A percentile compares a stretch with the other conserved stretches of the same genome.
Conservation (phyloP, 2,329 filamentous ascomycete species). For the Colletotrichum chlorophyti region DNA sequence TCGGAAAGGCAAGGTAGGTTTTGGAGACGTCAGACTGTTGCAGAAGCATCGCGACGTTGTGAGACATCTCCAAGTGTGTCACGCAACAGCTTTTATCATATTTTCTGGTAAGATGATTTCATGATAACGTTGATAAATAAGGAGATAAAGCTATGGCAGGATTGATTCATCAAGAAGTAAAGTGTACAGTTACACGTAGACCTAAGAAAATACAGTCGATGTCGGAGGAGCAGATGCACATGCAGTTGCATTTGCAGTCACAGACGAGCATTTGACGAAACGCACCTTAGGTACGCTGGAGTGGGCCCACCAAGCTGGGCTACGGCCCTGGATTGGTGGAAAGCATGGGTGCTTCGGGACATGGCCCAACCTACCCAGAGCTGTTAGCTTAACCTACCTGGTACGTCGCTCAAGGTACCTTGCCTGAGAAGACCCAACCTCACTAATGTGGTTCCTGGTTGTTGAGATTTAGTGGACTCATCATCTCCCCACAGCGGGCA, state of each 20-base stretch:
- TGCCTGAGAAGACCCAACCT: not conserved
- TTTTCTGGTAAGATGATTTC: too few species aligned
- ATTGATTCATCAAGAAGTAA: too few species aligned
- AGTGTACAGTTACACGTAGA: too few species aligned
- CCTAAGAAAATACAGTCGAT: not conserved
- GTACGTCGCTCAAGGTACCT: not conserved
- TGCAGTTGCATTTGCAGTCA: too few species aligned
- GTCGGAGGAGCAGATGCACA: not conserved
- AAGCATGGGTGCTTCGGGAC: not conserved
- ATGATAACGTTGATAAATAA: too few species aligned
- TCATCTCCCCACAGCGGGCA: conserved; percentile 19
- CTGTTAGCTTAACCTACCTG: too few species aligned
- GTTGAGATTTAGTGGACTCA: not conserved
- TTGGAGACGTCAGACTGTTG: not conserved
- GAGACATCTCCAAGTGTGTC: too few species aligned
- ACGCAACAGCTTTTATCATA: too few species aligned
- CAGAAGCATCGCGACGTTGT: not conserved
- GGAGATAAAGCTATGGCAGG: too few species aligned
- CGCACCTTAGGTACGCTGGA: not conserved
- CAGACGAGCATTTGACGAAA: conserved; percentile 13
- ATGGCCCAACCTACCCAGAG: not conserved
- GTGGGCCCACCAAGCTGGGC: conserved; percentile 1
- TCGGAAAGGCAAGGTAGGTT: too few species aligned
- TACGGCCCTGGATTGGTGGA: conserved; percentile 12
- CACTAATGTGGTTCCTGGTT: not conserved